A percentile compares a stretch with the other conserved stretches of the same genome.
Conservation (phyloP, 805 yeast species). For the Ogataea allantospora region DNA sequence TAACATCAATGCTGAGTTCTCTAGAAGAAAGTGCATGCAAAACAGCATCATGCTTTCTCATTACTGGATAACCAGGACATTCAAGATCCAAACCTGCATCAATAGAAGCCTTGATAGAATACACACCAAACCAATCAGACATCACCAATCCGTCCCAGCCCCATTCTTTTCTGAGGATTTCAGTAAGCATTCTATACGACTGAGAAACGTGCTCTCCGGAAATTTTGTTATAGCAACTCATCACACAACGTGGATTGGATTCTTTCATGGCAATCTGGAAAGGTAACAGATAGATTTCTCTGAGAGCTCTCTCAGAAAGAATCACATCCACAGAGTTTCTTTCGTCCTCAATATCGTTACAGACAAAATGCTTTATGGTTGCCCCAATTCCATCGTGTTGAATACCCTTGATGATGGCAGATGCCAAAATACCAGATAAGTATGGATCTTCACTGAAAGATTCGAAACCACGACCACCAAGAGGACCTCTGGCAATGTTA, state of each 20-base stretch:
- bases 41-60: conserved; percentile 41
- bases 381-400: conserved; percentile 53
- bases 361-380: conserved; percentile 61
- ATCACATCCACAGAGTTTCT: conserved; percentile 48
- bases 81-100: conserved; percentile 62
- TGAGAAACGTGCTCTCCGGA: conserved; percentile 63
- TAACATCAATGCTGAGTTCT: conserved; percentile 40
- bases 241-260: conserved; percentile 51
- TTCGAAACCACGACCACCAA: conserved; percentile 37
- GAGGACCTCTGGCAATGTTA: conserved; percentile 45
- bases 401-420: conserved; percentile 53
- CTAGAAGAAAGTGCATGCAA: conserved; percentile 43
- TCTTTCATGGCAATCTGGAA: conserved; percentile 61
- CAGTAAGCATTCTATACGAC: conserved; percentile 41
- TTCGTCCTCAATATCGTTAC: conserved; percentile 62
- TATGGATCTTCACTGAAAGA: conserved; percentile 24
- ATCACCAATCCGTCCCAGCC: conserved; percentile 53
- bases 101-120: conserved; percentile 46
- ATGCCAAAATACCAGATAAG: conserved; percentile 45
- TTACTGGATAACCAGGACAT: conserved; percentile 63
- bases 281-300: conserved; percentile 64
- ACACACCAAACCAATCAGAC: conserved; percentile 69
- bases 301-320: conserved; percentile 58
- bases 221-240: conserved; percentile 64
- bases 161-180: conserved; percentile 57